Base-by-base conservation (phyloP, 129 eudicot genomes). In the Artemisia annua region DNA sequence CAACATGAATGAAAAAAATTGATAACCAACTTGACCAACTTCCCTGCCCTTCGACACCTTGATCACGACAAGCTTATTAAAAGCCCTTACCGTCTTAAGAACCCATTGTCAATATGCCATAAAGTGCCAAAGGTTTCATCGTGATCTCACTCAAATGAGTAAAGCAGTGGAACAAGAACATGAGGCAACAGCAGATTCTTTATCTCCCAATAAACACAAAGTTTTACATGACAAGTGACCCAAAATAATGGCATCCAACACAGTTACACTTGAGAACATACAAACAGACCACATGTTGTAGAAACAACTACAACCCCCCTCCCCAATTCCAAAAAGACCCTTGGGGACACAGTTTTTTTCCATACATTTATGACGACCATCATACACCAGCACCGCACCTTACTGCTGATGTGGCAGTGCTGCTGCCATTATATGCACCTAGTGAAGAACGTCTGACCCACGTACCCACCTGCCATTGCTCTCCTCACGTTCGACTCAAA, bases 401-500 rank as follows among this genome's bases (percentile, higher is more conserved):
- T 75, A 55, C 48, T 46, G 63, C 30, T 75, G 22, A 67, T 17
- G 63, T 16, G 18, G 52, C 15, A 17, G 30, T 14, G 74, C 48
- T 72, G 78, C 71, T 48, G 18, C 70, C 52, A 52, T 73, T 75
- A 84, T 63, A 84, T 28, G 82, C 96, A 89, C 83, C 84, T 76
- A 7, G 88, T 72, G 84, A 89, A 89, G 79, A 67, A 79, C 11
- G 92, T 84, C 66, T 80, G 85, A 1, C 89, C 96, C 48, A 87
- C 93, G n/a, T 83, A 87, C 71, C 96, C 96, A 46, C 96, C 96
- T 17, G 84, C 51, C 96, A 90, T 85, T 69, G 96, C 96, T 80
- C 90, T 85, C 83, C 82, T 87, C 64, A 90, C 96, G 66, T 90
- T 90, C 1, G 89, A 85, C 48, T 85, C 96, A 4, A 90, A 90